phyloP scores from a whole-genome alignment of 1,284 basidiomycete species.

The Boletus semigastroideus region DNA sequence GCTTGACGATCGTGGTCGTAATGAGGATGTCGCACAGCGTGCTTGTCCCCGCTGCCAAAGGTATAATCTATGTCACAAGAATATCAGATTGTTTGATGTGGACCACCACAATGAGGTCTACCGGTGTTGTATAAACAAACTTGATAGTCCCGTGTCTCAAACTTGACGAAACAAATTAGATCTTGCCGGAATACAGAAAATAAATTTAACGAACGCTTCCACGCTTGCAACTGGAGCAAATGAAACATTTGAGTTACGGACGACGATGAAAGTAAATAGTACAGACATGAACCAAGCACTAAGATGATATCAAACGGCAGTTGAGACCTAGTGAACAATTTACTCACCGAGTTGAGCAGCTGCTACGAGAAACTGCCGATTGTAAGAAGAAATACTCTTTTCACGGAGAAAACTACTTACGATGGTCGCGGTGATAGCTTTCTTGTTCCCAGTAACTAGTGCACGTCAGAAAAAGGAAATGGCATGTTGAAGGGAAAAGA shows the following conservation, averaged over 20 bases:
- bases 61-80: slow-evolving; percentile 8
- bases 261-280: background rate
- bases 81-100: background rate
- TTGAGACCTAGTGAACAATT: background rate
- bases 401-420: slow-evolving; percentile 1
- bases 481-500: background rate
- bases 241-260: background rate
- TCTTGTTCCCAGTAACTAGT: slow-evolving; percentile 7
- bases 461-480: background rate
- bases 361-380: background rate
- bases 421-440: background rate
- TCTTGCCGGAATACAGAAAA: background rate
- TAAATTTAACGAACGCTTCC: slow-evolving; percentile 2
- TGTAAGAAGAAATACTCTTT: background rate
- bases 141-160: background rate
- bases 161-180: background rate
- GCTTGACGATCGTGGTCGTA: slow-evolving; percentile 10
- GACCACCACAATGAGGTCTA: background rate
- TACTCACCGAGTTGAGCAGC: slow-evolving; percentile 4
- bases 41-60: slow-evolving; percentile 2
- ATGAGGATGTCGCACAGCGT: slow-evolving; percentile 14
- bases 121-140: slow-evolving; percentile 7
- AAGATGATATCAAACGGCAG: background rate
- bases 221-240: background rate
- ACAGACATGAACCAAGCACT: slow-evolving; percentile 10